phyloP scores from a whole-genome alignment of 2,329 filamentous ascomycete genomes.

The Nemania bipapillata region DNA sequence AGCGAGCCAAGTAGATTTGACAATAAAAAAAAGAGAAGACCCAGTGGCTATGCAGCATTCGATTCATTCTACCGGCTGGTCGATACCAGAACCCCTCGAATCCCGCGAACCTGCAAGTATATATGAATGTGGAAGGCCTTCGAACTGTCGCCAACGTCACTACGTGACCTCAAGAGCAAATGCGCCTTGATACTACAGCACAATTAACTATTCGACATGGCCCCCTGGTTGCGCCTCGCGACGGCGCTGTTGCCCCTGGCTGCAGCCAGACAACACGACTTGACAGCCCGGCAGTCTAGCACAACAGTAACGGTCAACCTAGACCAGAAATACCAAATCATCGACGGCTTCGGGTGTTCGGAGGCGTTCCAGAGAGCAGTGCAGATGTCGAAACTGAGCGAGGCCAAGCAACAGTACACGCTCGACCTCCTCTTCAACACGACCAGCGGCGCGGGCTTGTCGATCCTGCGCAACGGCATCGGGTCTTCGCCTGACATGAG shows the following conservation, averaged over 20 bases:
- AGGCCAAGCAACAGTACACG: constrained; percentile 49
- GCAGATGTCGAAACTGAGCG: constrained; percentile 53
- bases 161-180: not conserved
- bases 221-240: constrained; percentile 34
- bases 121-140: constrained; percentile 1
- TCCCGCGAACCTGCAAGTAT: not conserved
- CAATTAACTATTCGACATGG: constrained; percentile 2
- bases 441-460: constrained; percentile 60
- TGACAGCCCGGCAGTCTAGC: constrained; percentile 25
- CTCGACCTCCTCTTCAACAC: constrained; percentile 61
- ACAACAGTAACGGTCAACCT: constrained; percentile 48
- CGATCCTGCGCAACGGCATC: constrained; percentile 63
- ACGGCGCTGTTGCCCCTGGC: constrained; percentile 17
- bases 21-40: constrained; percentile 2
- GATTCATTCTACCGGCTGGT: constrained; percentile 22
- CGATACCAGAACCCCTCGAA: not conserved
- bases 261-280: not conserved
- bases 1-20: not conserved
- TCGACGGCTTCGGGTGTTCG: constrained; percentile 63
- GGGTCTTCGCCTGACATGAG: constrained; percentile 52
- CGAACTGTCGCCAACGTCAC: too few species aligned
- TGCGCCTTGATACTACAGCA: too few species aligned
- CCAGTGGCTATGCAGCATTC: not conserved
- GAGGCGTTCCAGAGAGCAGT: constrained; percentile 60
- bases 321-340: constrained; percentile 49